These are phyloP conservation scores for Auxenochlorella protothecoides DNA, from an alignment of 139 green algal species.

Conservation along the genomic window DNA sequence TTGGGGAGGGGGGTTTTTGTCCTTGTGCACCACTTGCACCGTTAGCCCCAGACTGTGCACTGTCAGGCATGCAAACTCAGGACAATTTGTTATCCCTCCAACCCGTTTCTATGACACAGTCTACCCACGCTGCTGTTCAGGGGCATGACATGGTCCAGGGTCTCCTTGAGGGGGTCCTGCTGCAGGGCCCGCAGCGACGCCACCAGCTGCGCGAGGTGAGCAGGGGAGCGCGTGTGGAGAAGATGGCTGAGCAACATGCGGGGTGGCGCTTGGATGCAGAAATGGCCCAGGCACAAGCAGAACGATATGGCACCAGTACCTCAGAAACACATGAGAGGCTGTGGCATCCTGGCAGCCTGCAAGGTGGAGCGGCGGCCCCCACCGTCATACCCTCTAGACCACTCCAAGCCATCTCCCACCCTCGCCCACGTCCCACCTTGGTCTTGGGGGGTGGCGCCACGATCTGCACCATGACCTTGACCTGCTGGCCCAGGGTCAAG, in stretches of 20 bases:
- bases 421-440: conserved; percentile 8
- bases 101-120: too few species aligned
- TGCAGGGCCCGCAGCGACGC: conserved; percentile 40
- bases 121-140: background rate
- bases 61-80: background rate
- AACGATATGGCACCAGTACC: too few species aligned
- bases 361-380: too few species aligned
- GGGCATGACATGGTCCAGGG: conserved; percentile 39
- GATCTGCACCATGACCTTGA: conserved; percentile 25
- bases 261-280: background rate
- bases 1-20: too few species aligned
- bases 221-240: background rate
- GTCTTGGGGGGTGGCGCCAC: background rate
- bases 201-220: conserved; percentile 2
- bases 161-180: conserved; percentile 41
- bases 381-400: too few species aligned
- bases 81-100: too few species aligned
- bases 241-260: background rate
- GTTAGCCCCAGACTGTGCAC: too few species aligned
- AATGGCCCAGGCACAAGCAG: background rate
- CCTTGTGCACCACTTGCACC: too few species aligned
- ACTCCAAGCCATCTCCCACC: too few species aligned
- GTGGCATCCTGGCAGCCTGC: too few species aligned
- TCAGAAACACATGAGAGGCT: too few species aligned
- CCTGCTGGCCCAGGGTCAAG: conserved; percentile 12